Percentiles rank a stretch among this genome's conserved stretches.
These are phyloP conservation scores for Scutellaria barbata DNA, from an alignment of 257 asterid species.

Conservation along the genomic window DNA sequence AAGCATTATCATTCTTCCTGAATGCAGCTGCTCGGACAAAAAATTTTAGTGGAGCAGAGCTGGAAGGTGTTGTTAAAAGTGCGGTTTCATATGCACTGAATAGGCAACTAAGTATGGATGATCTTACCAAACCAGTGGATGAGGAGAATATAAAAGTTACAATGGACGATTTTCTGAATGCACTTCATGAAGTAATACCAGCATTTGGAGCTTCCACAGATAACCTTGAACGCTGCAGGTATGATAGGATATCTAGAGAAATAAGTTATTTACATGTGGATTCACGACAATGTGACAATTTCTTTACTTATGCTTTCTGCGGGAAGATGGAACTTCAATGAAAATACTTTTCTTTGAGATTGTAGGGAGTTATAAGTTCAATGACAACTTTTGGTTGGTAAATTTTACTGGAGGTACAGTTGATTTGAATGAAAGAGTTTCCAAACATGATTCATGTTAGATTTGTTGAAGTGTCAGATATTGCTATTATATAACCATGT, in stretches of 20 bases:
- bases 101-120: slow-evolving; percentile 87
- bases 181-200: slow-evolving; percentile 82
- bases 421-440: neutral
- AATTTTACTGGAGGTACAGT: neutral
- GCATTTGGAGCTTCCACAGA: slow-evolving; percentile 99
- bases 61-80: slow-evolving; percentile 99
- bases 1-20: slow-evolving; percentile 26
- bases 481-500: slow-evolving; percentile 8
- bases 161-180: slow-evolving; percentile 87
- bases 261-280: neutral
- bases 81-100: slow-evolving; percentile 98
- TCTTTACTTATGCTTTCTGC: neutral
- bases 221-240: slow-evolving; percentile 99
- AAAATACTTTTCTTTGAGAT: neutral
- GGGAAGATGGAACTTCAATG: slow-evolving; percentile 11
- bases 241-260: slow-evolving; percentile 33
- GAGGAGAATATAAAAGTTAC: slow-evolving; percentile 93
- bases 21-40: slow-evolving; percentile 94
- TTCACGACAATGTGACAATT: slow-evolving; percentile 7
- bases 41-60: slow-evolving; percentile 98
- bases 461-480: neutral
- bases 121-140: slow-evolving; percentile 90
- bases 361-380: slow-evolving; percentile 1
- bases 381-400: neutral
- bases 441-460: neutral